Base-by-base conservation (phyloP, 2,329 filamentous ascomycete species). In the Trichoderma pleuroti region DNA sequence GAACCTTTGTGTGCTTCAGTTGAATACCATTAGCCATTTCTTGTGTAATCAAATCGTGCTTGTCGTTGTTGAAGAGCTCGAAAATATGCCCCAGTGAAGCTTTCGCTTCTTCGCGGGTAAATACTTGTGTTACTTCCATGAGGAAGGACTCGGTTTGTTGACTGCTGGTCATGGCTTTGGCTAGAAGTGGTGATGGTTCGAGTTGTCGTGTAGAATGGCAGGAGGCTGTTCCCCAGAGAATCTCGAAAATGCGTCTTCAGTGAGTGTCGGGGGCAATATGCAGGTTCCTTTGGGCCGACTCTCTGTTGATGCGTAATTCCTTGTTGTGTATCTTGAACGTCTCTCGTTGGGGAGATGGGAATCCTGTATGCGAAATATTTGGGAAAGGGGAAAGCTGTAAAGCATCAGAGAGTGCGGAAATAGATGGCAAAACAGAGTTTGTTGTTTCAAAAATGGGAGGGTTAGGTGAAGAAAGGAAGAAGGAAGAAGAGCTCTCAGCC, bases 161-260 rank as follows among this genome's bases (percentile, higher is more conserved):
- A 10, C 16, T 5, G 8, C 4, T 42, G 0, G 1, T 5, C 39
- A 42, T 42, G 1, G 16, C 39, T 42, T 42, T n/a, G 16, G 4
- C 16, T 18, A n/a, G 36, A n/a, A 10, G 16, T 42, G 16, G 10
- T 18, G 2, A 18, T 6, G 16, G 36, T 5, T 18, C 36, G 16
- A 39, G 18, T 39, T 8, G 14, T 12, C 16, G 16, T 14, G 36
- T 5, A 42, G 39, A 42, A n/a, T 42, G n/a, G 8, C 4, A 42
- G 39, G 39, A n/a, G 8, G 18, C 8, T 5, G 39, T n/a, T 42
- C 0, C 36, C 18, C 0, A 5, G 36, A 0, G 0, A 16, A 42
- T n/a, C 0, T 42, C 1, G 36, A 0, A 42, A 42, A 0, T 42
- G 16, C 36, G 36, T 18, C 16, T 42, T 42, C 16, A 42, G 2